Evolutionary conservation across 805 yeast genomes (phyloP).

Genomic region (Blastobotrys attinorum): DNA sequence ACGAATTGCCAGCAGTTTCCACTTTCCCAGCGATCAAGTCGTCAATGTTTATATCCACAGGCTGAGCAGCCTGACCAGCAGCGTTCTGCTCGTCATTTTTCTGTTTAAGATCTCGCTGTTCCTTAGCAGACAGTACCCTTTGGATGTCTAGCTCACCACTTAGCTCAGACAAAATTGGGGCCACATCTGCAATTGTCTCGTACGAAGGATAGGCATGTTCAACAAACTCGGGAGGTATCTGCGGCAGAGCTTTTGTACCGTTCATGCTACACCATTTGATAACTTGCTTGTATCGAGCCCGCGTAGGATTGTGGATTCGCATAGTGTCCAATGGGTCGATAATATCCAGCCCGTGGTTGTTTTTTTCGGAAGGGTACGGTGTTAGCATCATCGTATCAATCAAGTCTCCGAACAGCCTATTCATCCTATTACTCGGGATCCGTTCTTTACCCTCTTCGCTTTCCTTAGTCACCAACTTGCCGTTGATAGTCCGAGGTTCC

Average conservation of each 20-base stretch:
- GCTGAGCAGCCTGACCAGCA: background rate
- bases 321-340: background rate
- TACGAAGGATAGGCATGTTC: background rate
- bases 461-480: constrained; percentile 24
- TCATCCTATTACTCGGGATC: constrained; percentile 34
- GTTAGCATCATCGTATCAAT: constrained; percentile 41
- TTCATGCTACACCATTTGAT: background rate
- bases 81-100: background rate
- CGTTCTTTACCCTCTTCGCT: constrained; percentile 15
- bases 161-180: no score
- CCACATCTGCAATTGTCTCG: background rate
- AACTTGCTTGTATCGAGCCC: background rate
- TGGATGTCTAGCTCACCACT: background rate
- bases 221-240: background rate
- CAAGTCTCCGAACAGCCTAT: constrained; percentile 36
- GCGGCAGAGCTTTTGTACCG: background rate
- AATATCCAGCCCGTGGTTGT: constrained; percentile 6
- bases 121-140: background rate
- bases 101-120: no score
- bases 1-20: no score
- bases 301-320: background rate
- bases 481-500: constrained; percentile 30
- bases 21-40: background rate
- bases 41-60: background rate
- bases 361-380: constrained; percentile 13